Evolutionary conservation across 257 asterid species (phyloP).

Genomic region (Solanum pimpinellifolium): DNA sequence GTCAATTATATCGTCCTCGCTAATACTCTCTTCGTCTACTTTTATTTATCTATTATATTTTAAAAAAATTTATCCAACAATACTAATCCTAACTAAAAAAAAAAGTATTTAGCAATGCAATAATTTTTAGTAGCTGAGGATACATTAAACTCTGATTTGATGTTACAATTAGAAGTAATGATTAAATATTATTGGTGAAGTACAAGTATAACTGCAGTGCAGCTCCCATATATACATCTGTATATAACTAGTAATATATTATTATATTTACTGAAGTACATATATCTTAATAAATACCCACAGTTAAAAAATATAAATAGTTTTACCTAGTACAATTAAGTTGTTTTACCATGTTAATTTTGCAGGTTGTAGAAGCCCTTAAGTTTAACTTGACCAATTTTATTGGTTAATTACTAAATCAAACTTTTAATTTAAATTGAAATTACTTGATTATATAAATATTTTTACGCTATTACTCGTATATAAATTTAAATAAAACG

Average conservation of each 20-base stretch:
- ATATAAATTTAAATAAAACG: too few relatives aligned
- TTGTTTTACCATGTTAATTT: not conserved
- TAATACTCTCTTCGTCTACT: too few relatives aligned
- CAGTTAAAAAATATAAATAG: not conserved
- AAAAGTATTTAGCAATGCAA: too few relatives aligned
- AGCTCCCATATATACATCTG: too few relatives aligned
- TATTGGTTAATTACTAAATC: not conserved
- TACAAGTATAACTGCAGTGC: not conserved
- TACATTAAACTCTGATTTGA: not conserved
- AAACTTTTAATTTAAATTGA: too few relatives aligned
- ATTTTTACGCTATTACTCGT: too few relatives aligned
- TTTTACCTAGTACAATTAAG: not conserved
- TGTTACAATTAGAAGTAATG: not conserved
- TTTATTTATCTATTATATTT: too few relatives aligned
- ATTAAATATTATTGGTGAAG: not conserved
- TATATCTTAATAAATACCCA: not conserved
- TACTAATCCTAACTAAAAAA: too few relatives aligned
- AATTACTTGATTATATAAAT: not conserved
- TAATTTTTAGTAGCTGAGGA: not conserved
- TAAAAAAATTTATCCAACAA: accelerated
- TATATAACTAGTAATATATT: not conserved
- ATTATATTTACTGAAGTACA: not conserved
- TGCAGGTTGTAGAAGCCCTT: not conserved
- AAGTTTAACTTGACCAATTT: not conserved
- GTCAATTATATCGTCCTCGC: too few relatives aligned